These are phyloP conservation scores for Apiotrichum sp. DNA, from an alignment of 1,284 basidiomycete genomes.

Conservation along the genomic window DNA sequence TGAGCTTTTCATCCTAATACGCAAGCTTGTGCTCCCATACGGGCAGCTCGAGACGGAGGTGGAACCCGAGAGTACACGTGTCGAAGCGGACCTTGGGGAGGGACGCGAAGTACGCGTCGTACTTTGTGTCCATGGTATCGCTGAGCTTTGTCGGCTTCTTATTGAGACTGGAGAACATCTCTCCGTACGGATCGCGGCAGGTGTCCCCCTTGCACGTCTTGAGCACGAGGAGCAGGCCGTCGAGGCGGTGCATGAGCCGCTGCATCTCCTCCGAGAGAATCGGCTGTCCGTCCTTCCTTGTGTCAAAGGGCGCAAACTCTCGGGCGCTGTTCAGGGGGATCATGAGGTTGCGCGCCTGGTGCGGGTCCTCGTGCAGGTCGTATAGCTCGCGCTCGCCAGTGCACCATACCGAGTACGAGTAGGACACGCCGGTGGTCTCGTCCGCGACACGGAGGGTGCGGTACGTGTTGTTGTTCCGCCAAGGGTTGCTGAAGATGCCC, in stretches of 20 bases:
- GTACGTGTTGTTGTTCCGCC: slow-evolving; percentile 28
- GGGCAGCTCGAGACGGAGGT: slow-evolving; percentile 22
- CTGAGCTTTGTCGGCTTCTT: slow-evolving; percentile 7
- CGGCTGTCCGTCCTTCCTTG: background rate
- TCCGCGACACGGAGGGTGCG: slow-evolving; percentile 32
- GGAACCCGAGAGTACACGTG: slow-evolving; percentile 23
- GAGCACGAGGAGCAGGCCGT: slow-evolving; percentile 34
- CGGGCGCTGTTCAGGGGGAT: slow-evolving; percentile 18
- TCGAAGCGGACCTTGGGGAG: slow-evolving; percentile 30
- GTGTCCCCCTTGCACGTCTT: slow-evolving; percentile 30
- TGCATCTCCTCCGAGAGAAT: background rate
- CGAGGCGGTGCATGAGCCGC: slow-evolving; percentile 19
- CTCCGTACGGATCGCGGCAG: slow-evolving; percentile 25
- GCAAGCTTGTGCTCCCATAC: slow-evolving; percentile 13
- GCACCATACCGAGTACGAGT: slow-evolving; percentile 39
- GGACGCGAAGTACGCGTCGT: slow-evolving; percentile 26
- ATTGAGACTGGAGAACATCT: slow-evolving; percentile 22
- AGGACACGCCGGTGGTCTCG: slow-evolving; percentile 7
- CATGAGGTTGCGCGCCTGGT: slow-evolving; percentile 33
- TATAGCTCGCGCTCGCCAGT: slow-evolving; percentile 41
- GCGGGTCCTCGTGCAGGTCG: slow-evolving; percentile 28
- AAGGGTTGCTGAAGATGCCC: slow-evolving; percentile 24
- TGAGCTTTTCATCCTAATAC: background rate
- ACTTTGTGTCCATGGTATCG: slow-evolving; percentile 20
- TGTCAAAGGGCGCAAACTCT: slow-evolving; percentile 13